A percentile compares a stretch with the other conserved stretches of the same genome.
These are phyloP conservation scores for Halophytophthora batemanensis DNA, from an alignment of 352 stramenopile genomes.

Conservation along the genomic window DNA sequence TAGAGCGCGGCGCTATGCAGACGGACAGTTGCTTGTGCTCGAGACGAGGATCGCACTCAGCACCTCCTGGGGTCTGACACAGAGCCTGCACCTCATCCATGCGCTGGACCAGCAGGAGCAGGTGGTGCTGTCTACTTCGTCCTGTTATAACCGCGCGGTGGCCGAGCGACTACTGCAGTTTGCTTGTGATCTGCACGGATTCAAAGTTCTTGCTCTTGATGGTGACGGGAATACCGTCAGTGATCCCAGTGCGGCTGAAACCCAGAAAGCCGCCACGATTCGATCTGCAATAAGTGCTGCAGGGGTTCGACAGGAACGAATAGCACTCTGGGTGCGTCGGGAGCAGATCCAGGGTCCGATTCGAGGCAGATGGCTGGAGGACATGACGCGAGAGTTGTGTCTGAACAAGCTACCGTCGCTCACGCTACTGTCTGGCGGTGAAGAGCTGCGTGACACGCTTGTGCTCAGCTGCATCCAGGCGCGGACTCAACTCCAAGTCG, in stretches of 20 bases:
- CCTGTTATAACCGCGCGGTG: constrained; percentile 6
- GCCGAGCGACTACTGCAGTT: constrained; percentile 30
- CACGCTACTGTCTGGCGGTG: constrained; percentile 23
- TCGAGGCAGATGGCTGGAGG: constrained; percentile 10
- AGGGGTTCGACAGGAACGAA: constrained; percentile 33
- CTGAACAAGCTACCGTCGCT: constrained; percentile 32
- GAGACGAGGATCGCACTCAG: constrained; percentile 27
- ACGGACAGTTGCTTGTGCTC: constrained; percentile 4
- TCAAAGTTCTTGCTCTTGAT: constrained; percentile 27
- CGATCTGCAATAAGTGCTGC: constrained; percentile 13
- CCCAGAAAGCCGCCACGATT: constrained; percentile 2
- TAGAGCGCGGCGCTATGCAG: constrained; percentile 8
- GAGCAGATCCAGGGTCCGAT: constrained; percentile 3
- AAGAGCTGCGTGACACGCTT: constrained; percentile 32
- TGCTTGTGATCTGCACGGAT: constrained; percentile 33
- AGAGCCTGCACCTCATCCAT: constrained; percentile 34
- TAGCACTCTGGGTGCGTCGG: constrained; percentile 31
- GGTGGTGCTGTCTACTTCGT: constrained; percentile 23
- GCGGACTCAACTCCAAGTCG: constrained; percentile 26
- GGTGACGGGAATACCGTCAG: background rate
- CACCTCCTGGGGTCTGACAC: constrained; percentile 32
- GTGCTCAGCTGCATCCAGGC: constrained; percentile 33
- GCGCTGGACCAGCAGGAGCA: constrained; percentile 28
- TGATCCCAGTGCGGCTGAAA: background rate
- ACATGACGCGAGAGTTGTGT: constrained; percentile 34